phyloP scores from a whole-genome alignment of 345 rosid species.

The Combretum micranthum region DNA sequence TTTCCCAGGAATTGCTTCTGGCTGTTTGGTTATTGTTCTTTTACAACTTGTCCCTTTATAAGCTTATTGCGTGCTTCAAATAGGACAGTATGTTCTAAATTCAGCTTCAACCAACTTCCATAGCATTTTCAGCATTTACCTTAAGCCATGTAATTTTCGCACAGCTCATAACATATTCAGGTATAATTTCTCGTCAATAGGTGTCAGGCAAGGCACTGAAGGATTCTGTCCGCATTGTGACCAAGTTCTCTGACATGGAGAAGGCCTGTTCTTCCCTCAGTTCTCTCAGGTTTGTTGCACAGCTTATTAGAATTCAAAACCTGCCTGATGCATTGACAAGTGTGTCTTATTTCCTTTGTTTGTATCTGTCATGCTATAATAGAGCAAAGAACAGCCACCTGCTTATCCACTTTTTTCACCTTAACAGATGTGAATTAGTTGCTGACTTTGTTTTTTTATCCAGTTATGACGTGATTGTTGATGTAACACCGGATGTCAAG shows the following conservation, averaged over 20 bases:
- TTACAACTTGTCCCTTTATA: neutral
- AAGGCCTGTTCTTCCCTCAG: constrained; percentile 49
- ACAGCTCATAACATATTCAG: no score
- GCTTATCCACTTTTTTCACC: neutral
- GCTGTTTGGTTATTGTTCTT: no score
- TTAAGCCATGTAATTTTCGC: no score
- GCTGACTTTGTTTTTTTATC: constrained; percentile 17
- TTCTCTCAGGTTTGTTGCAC: constrained; percentile 45
- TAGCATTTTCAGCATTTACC: neutral
- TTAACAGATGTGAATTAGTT: neutral
- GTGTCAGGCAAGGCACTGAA: constrained; percentile 78
- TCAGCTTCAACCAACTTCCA: no score
- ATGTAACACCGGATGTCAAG: constrained; percentile 78
- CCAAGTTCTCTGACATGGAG: constrained; percentile 79
- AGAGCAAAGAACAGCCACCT: neutral
- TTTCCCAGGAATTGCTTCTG: no score
- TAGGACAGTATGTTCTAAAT: neutral
- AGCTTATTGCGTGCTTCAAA: neutral
- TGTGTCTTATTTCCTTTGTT: no score
- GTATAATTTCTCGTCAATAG: constrained; percentile 25
- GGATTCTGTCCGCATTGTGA: constrained; percentile 72
- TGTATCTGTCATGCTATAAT: neutral
- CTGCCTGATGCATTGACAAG: no score
- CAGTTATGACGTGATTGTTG: constrained; percentile 85
- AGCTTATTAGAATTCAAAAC: no score